Conservation (phyloP, 768 basidiomycete species). For the Lentinula boryana region DNA sequence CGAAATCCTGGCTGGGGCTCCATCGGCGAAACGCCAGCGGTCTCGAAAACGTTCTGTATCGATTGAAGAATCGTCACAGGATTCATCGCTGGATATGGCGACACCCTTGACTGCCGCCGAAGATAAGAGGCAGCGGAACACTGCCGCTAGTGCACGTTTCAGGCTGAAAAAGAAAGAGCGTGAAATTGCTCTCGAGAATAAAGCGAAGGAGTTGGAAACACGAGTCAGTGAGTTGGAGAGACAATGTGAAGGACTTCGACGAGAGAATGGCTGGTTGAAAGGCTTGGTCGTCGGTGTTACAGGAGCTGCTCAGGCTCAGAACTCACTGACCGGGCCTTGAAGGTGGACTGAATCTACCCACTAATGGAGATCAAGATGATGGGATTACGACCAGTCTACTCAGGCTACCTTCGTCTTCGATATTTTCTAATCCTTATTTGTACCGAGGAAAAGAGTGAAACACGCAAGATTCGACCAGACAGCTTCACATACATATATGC, state of each 20-base stretch:
- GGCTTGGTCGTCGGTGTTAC: constrained; percentile 86
- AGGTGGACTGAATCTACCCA: too few species aligned
- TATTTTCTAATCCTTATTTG: too few species aligned
- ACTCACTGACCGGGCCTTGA: background rate
- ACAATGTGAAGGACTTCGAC: constrained; percentile 82
- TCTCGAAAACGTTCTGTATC: constrained; percentile 40
- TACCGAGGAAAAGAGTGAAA: too few species aligned
- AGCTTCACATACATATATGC: too few species aligned
- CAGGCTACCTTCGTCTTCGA: too few species aligned
- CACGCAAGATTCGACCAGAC: too few species aligned
- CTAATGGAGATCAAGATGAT: too few species aligned
- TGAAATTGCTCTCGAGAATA: constrained; percentile 81
- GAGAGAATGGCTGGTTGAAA: constrained; percentile 92
- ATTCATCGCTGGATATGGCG: constrained; percentile 17
- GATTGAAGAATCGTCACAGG: constrained; percentile 26
- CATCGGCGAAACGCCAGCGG: constrained; percentile 47
- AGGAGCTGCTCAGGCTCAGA: constrained; percentile 53
- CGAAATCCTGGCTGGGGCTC: constrained; percentile 12
- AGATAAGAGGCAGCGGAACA: constrained; percentile 92
- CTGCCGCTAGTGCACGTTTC: constrained; percentile 90
- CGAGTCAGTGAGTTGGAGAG: constrained; percentile 80
- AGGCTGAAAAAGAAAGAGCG: constrained; percentile 95
- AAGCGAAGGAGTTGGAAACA: constrained; percentile 77
- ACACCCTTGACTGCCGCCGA: constrained; percentile 52
- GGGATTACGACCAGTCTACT: too few species aligned